Conservation (phyloP, 208 protist species). For the Trypanosoma melophagium region DNA sequence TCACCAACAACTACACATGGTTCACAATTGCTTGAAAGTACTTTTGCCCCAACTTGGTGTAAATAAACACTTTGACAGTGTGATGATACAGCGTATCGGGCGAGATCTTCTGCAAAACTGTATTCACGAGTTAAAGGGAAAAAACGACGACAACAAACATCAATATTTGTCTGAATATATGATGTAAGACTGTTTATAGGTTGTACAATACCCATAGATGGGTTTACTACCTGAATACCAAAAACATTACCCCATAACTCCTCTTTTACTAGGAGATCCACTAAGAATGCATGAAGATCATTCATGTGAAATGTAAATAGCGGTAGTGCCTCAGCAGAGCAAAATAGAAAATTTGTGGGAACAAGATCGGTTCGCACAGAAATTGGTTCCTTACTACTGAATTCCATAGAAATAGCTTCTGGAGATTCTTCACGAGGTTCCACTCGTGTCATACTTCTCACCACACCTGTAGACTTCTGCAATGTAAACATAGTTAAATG, state of each 20-base stretch:
- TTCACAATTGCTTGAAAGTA: constrained; percentile 19
- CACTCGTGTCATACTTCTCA: constrained; percentile 62
- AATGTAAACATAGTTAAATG: constrained; percentile 78
- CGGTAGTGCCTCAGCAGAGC: constrained; percentile 59
- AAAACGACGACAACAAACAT: constrained; percentile 71
- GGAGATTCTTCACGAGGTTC: constrained; percentile 40
- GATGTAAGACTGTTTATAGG: constrained; percentile 54
- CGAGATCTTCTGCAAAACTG: constrained; percentile 70
- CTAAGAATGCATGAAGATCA: constrained; percentile 70
- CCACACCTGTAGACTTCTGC: constrained; percentile 61
- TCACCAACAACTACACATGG: constrained; percentile 73
- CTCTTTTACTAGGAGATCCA: constrained; percentile 55
- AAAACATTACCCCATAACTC: constrained; percentile 82
- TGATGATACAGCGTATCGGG: constrained; percentile 67
- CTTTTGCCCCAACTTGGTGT: constrained; percentile 39
- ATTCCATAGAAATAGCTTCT: constrained; percentile 50
- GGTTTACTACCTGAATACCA: constrained; percentile 54
- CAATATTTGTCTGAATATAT: constrained; percentile 81
- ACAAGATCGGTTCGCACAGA: constrained; percentile 77
- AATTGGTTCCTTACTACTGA: constrained; percentile 42
- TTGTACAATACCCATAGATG: constrained; percentile 45
- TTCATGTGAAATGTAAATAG: constrained; percentile 71
- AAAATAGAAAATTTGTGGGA: constrained; percentile 76
- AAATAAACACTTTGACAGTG: constrained; percentile 74
- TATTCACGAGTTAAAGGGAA: constrained; percentile 83